Base-by-base conservation (phyloP, 2,329 filamentous ascomycete species). In the Dendrostoma leiphaemia region DNA sequence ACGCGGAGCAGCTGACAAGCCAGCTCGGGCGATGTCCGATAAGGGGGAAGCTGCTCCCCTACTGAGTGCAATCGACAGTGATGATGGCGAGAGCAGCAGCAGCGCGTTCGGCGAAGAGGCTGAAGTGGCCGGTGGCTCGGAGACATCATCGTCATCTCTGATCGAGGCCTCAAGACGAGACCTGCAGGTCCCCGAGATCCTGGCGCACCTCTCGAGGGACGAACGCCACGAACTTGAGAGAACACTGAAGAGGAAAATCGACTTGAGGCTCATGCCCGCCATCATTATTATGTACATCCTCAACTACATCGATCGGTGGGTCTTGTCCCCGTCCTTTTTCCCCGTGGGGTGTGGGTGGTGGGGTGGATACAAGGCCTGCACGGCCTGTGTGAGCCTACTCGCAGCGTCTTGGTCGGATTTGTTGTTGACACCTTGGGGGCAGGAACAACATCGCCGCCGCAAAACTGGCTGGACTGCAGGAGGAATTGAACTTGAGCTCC, bases 231-330 rank as follows among this genome's bases (percentile, higher is more conserved):
- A 61, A 12, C 71, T 78, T 5, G 83, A 88, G 67, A 74, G 71
- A 58, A 75, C 73, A 48, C 68, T 88, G 59, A 73, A 78, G 59
- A 73, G 78, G 49, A 88, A 86, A 69, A 81, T 88, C 53, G 85
- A 88, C 62, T 57, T 78, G 8, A 71, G 83, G 38, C 64, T 88
- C 17, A 70, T 88, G 62, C 83, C 83, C 0, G 80, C 82, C 65
- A 71, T 86, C 21, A 79, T 86, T 54, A 64, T 85, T 56, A 84
- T 86, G 77, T 86, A 86, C 58, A 83, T 86, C 59, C 67, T 86
- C 67, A 86, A 86, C 62, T 86, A 84, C 65, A 71, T 86, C 47
- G 80, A 83, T 52, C 61, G 67, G 67, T 69, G 50, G 0, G 63
- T 60, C 8, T 6, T 19, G 1, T 32, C 0, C 34, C 47, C 8